Base-by-base conservation (phyloP, 176 grass and related monocot species). In the Oryza brachyantha region DNA sequence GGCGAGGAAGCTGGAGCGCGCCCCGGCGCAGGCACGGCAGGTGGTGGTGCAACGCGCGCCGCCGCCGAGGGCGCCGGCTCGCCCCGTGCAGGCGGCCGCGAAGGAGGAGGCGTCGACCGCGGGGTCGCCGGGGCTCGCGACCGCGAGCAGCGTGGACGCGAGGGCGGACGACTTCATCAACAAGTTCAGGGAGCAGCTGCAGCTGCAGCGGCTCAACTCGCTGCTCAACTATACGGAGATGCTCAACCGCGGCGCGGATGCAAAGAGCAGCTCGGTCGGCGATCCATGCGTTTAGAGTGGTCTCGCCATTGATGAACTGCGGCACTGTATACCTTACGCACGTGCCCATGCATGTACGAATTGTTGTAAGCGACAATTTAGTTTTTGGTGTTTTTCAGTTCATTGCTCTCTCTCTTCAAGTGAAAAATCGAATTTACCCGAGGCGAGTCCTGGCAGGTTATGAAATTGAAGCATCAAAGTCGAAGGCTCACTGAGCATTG, bases 91-190 rank as follows among this genome's bases (percentile, higher is more conserved):
- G 48, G n/a, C 11, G 32, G 34, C 11, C n/a, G 60, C 27, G 64
- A 79, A 37, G 16, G 75, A 81, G 46, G 72, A 81, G 9, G 86
- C 78, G 9, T 83, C 42, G n/a, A 66, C 67, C 21, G 72, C 39
- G 65, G 79, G 58, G 35, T 4, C 31, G 31, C 31, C 4, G 31
- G 31, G 31, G 31, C 31, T 32, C 3, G 4, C 4, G 31, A 32
- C 31, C 31, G 31, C 4, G 31, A 32, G 1, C 31, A 32, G 31
- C 31, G 31, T 32, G 31, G 31, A 32, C 31, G 31, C 31, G 31
- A 70, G 90, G 52, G 90, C 86, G 22, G 88, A 91, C 57, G 88
- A 97, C 61, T 97, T 97, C 87, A 93, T 97, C 62, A 93, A 88
- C 75, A 74, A 82, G 59, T 97, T 97, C 77, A 41, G 86, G 77